Evolutionary conservation across 129 eudicot species (phyloP).

Genomic region (Arctium lappa): DNA sequence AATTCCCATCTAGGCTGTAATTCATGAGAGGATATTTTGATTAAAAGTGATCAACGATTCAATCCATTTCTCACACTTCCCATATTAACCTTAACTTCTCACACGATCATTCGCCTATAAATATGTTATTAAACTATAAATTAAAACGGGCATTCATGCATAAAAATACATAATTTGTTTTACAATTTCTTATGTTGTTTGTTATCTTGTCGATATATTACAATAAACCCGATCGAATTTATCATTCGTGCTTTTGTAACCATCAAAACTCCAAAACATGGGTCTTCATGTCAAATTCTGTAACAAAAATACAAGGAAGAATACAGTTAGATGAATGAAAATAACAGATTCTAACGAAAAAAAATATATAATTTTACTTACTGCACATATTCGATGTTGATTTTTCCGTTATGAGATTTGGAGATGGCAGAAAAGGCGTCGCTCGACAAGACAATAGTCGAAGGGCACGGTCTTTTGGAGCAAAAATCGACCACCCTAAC

Average conservation of each 20-base stretch:
- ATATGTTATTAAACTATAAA: too few species aligned
- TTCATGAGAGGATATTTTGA: too few species aligned
- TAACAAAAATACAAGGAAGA: background rate
- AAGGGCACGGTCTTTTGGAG: slow-evolving; percentile 45
- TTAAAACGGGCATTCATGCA: too few species aligned
- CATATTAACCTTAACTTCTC: too few species aligned
- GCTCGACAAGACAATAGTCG: slow-evolving; percentile 49
- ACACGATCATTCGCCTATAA: too few species aligned
- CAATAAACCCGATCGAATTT: background rate
- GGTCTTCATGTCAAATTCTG: slow-evolving; percentile 15
- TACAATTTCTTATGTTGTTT: background rate
- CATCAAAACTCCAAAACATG: background rate
- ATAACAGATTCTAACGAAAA: background rate
- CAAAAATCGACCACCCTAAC: slow-evolving; percentile 63
- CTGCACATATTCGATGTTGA: slow-evolving; percentile 51
- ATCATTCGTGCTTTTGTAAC: background rate
- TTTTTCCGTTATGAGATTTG: slow-evolving; percentile 29
- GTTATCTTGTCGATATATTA: background rate
- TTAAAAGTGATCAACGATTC: too few species aligned
- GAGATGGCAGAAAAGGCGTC: slow-evolving; percentile 60
- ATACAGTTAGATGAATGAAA: background rate
- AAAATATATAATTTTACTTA: slow-evolving; percentile 1
- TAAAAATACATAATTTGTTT: background rate
- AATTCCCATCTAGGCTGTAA: too few species aligned
- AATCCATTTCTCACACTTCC: too few species aligned